Evolutionary conservation across 2,329 filamentous ascomycete genomes (phyloP).

Genomic region (Colletotrichum siamense): DNA sequence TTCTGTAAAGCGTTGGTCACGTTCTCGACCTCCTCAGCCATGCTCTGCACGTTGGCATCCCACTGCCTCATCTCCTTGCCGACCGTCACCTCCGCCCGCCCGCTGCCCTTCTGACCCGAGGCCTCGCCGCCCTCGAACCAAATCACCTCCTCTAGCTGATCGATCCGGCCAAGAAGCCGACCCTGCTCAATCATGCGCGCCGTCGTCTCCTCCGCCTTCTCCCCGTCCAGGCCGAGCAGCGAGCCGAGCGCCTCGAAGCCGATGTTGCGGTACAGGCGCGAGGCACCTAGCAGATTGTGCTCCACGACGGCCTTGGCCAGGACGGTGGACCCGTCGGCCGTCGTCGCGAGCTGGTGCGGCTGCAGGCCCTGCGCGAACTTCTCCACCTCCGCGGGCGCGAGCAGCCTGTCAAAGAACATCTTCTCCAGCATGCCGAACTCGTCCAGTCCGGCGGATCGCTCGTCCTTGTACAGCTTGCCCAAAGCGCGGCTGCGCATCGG

Average conservation of each 20-base stretch:
- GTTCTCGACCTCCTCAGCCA: conserved; percentile 90
- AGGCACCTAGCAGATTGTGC: conserved; percentile 91
- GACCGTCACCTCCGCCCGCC: conserved; percentile 66
- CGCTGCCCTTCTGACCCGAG: conserved; percentile 70
- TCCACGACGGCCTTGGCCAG: conserved; percentile 93
- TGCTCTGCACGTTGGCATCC: conserved; percentile 85
- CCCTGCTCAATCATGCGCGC: conserved; percentile 97
- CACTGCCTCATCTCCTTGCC: conserved; percentile 80
- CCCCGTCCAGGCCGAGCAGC: conserved; percentile 78
- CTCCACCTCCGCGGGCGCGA: conserved; percentile 81
- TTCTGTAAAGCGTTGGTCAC: conserved; percentile 82
- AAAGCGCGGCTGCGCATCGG: conserved; percentile 82
- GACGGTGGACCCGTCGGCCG: conserved; percentile 89
- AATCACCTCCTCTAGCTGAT: conserved; percentile 89
- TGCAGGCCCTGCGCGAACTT: conserved; percentile 82
- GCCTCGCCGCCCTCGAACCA: conserved; percentile 82
- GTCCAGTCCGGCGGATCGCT: conserved; percentile 74
- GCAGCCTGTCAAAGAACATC: conserved; percentile 91
- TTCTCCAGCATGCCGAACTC: conserved; percentile 94
- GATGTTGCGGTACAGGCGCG: conserved; percentile 80
- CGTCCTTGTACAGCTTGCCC: conserved; percentile 90
- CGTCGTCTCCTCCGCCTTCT: conserved; percentile 88
- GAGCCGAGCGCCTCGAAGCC: conserved; percentile 75
- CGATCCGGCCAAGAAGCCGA: conserved; percentile 84
- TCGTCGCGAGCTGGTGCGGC: conserved; percentile 89